Evolutionary conservation across 2,329 filamentous ascomycete genomes (phyloP), one percentile per base, ranked within the genome.

Genomic region (Penicillium sp.): DNA sequence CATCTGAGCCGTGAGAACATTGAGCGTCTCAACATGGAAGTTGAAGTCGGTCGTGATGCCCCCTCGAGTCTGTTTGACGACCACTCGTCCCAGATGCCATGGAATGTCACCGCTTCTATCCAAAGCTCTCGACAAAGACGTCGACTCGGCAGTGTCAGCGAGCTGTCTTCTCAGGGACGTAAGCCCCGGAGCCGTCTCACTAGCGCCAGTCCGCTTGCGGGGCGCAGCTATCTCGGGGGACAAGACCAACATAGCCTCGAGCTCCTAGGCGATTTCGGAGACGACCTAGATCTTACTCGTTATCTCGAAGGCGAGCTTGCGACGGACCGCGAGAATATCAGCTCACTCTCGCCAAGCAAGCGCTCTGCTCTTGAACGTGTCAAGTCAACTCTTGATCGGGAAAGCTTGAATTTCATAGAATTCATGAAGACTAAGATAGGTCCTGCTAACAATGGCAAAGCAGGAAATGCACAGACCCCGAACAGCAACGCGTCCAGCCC

Each of bases 21-120:
- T 46, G 48, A 48, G 31, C 38, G 46, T 25, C 56, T 39, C 50
- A 55, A 44, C 35, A 58, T 77, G 59, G 82, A 82, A 9, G 70
- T 87, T 21, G 91, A 95, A 69, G 72, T 90, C 25, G 89, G 86
- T 21, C 84, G 90, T 72, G 84, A 89, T 40, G 87, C 83, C 1
- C 82, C 79, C 0, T 80, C 83, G 0, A 82, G 83, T 8, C 80
- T 94, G 50, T 83, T 84, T 5, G 88, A 95, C 55, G 82, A 86
- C 50, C 82, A 82, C 29, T 83, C 83, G 25, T 83, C 81, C 5
- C 75, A 80, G n/a, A 85, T 89, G 79, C 86, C 86, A 12, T 89
- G 86, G 86, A 89, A 89, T 60, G 74, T 81, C 42, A 82, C 78
- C 8, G 78, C 81, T 4, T 84, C 82, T 2, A 65, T 79, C 5